These are phyloP conservation scores for Solanum neorickii DNA, from an alignment of 257 asterid species.

Conservation along the genomic window DNA sequence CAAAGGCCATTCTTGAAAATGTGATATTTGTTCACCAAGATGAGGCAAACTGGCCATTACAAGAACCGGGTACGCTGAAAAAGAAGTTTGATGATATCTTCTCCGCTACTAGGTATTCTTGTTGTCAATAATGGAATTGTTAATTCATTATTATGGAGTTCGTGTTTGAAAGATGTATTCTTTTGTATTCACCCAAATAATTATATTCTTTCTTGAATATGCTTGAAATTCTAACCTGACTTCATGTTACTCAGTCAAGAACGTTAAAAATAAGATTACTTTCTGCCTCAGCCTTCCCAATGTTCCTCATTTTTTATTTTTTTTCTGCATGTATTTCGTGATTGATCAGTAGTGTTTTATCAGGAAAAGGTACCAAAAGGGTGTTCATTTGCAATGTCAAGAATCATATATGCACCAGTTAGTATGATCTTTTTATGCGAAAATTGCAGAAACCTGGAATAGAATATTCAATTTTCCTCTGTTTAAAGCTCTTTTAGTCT, in stretches of 20 bases:
- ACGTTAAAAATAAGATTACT: background rate
- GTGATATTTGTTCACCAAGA: constrained; percentile 98
- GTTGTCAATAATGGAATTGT: background rate
- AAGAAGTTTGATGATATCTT: constrained; percentile 96
- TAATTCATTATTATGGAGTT: background rate
- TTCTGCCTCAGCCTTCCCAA: background rate
- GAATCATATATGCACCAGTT: background rate
- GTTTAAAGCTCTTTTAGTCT: background rate
- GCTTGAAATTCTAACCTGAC: background rate
- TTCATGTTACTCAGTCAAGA: background rate
- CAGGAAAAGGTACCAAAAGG: background rate
- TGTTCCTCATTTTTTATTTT: background rate
- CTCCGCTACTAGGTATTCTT: constrained; percentile 83
- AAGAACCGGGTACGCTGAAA: constrained; percentile 83
- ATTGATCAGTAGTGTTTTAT: background rate
- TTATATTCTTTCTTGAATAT: background rate
- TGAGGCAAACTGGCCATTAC: constrained; percentile 99
- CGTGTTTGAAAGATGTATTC: background rate
- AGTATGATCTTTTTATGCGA: background rate
- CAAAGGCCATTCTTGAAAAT: constrained; percentile 94
- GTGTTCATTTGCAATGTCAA: background rate
- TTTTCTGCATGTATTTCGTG: background rate
- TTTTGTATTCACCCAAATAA: background rate
- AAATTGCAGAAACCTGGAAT: background rate
- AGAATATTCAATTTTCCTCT: background rate